Evolutionary conservation across 257 asterid genomes (phyloP), one percentile per base, ranked within the genome.

Genomic region (Coffea canephora): DNA sequence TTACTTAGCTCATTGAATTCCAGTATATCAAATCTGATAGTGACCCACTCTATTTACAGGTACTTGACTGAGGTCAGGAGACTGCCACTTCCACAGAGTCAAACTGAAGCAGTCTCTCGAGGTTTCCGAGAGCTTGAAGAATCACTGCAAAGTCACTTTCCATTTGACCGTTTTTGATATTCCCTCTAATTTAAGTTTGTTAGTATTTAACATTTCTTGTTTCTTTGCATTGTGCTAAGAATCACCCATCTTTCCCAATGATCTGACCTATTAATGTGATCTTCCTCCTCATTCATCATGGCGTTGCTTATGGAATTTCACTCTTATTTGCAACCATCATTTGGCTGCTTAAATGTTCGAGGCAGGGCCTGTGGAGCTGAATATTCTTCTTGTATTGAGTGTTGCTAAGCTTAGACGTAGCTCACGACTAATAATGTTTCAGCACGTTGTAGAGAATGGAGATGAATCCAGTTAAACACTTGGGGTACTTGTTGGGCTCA

Each of bases 61-160:
- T 94, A 88, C 71, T 91, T 92, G 98, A 89, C 98, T 45, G 99
- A 96, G 85, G 97, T 94, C 64, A 83, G 92, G 75, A 89, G 99
- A 82, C 64, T 96, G 84, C 88, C 97, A 65, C 92, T 94, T 78
- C 92, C 97, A 5, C 93, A 89, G 84, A 87, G 84, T 73, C 94
- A 92, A 83, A 94, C 96, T n/a, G 97, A 94, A 83, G 88, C 89
- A 0, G 91, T 96, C 41, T 94, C 89, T 80, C 86, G 88, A 54
- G 97, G 97, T 52, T 92, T 92, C 55, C 87, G 94, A 80, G 98
- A 96, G 86, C 94, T 96, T 16, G 99, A 94, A 84, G 98, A 92
- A 73, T 92, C 97, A 6, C 92, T 96, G 43, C 78, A 85, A 85
- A 92, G 91, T 67, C 93, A 91, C 14, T 83, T 69, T 69, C 85